phyloP scores from a whole-genome alignment of 2,329 filamentous ascomycete species.

The Colletotrichum tamarilloi region DNA sequence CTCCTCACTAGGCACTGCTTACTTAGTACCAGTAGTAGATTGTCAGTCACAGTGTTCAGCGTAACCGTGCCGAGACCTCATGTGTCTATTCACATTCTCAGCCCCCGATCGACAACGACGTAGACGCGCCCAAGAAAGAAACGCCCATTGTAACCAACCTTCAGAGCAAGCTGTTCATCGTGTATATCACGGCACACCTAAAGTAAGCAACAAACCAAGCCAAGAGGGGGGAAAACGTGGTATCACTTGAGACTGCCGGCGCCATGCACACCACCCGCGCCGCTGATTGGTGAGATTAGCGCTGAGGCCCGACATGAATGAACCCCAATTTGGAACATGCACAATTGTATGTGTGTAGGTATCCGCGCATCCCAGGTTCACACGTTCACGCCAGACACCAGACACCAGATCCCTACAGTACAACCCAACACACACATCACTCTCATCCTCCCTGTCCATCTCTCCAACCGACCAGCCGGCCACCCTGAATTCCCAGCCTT shows the following conservation, averaged over 20 bases:
- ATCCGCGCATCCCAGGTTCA: neutral
- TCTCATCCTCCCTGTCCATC: neutral
- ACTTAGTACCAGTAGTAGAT: neutral
- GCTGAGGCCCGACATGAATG: neutral
- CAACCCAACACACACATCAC: neutral
- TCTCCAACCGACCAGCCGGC: neutral
- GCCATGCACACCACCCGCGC: constrained; percentile 13
- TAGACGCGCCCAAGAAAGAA: neutral
- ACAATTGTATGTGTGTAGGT: too few species aligned
- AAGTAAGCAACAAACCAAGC: neutral
- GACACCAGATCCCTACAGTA: neutral
- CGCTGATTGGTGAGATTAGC: constrained; percentile 25
- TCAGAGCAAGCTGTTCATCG: neutral
- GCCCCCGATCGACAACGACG: neutral
- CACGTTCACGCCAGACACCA: neutral
- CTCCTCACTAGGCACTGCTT: too few species aligned
- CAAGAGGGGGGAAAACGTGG: constrained; percentile 7
- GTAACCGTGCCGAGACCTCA: neutral
- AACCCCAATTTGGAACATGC: neutral
- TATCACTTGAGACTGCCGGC: constrained; percentile 2
- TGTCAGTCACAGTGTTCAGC: neutral
- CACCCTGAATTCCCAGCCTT: constrained; percentile 12
- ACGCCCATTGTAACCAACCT: neutral
- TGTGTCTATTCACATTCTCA: neutral
- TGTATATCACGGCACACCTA: neutral